Evolutionary conservation across 805 yeast species (phyloP), one percentile per base, ranked within the genome.

Genomic region (Torulaspora maleeae): DNA sequence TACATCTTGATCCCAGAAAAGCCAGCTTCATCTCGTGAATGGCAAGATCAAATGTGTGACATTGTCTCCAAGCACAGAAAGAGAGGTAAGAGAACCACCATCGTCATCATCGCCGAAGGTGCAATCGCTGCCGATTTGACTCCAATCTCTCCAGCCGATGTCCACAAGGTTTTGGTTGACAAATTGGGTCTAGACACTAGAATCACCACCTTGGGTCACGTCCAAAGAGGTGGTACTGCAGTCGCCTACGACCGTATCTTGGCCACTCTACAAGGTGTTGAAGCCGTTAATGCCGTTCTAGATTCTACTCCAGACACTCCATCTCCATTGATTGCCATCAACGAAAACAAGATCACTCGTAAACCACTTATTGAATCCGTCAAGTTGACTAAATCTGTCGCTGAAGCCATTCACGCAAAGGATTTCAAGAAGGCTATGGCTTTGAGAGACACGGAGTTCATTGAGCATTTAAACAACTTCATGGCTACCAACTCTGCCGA

Each of bases 21-120:
- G 55, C 91, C 93, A 5, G 81, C 89, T 7, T 70, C 74, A 36
- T 71, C 77, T 6, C 68, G 70, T 28, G 74, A 76, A 55, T 85
- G 95, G 95, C 70, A 75, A 53, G 79, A 77, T 27, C 80, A 84
- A 49, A 73, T 85, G 78, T 74, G 79, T 55, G 74, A 76, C 47
- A 80, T 84, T 42, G 79, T 79, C 45, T 61, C 74, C 2, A 72
- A 80, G 54, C 95, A 85, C 66, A 72, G 91, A 59, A 68, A 71
- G 6, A 76, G 77, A 58, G 95, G 95, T 43, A 80, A 80, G 70
- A 73, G 95, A 66, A 82, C 83, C 61, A 82, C 91, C 20, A 84
- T 80, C 27, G 89, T 85, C 24, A 77, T 85, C 57, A 89, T 85
- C 34, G 89, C 93, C 16, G 95, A 85, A 66, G 95, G 95, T 59